Base-by-base conservation (phyloP, 1,139 yeast genomes). In the Protomyces lactucae-debilis region DNA sequence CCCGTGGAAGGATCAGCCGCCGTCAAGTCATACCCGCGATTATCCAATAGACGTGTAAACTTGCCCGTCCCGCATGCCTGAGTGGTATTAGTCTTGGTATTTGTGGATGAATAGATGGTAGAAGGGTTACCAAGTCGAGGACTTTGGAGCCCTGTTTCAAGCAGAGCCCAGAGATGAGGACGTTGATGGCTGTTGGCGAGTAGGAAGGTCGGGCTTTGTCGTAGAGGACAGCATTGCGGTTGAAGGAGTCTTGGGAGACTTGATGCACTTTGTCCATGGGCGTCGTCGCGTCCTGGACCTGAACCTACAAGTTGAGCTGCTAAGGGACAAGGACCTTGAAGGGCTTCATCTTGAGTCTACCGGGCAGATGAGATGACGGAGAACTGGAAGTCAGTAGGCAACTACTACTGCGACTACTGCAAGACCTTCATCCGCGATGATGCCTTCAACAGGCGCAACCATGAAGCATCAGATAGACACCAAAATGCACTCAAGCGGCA, bases 1-100 rank as follows among this genome's bases (percentile, higher is more conserved):
- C 88, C 89, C 57, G 72, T 69, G 52, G 85, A 80, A 1, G 88
- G 87, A 67, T 85, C 89, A 5, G 83, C 83, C 0, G 82, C 82
- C 1, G 75, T 71, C 63, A 83, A 71, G 52, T 77, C 75, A 77
- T 80, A 80, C 1, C 85, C 84, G 59, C 74, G 72, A 40, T 73
- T 72, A 1, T 77, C 76, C 43, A 85, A 75, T 55, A 79, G 75
- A 45, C 73, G 74, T 8, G 89, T 85, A 75, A 85, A 85, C 69
- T 84, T 85, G 3, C 88, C 88, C 0, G 88, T 85, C 0, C 89
- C 89, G 16, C 57, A 59, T 28, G 63, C 63, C 63, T 59, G 23
- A 10, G 21, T 1, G 32, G 8, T 28, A 28, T 28, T 28, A 28
- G 9, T 36, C 18, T 3, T 28, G 32, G 23, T 21, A 3, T 28